Percentiles rank a stretch among this genome's conserved stretches.
These are phyloP conservation scores for Plasmopara halstedii DNA, from an alignment of 352 stramenopile genomes.

Conservation along the genomic window DNA sequence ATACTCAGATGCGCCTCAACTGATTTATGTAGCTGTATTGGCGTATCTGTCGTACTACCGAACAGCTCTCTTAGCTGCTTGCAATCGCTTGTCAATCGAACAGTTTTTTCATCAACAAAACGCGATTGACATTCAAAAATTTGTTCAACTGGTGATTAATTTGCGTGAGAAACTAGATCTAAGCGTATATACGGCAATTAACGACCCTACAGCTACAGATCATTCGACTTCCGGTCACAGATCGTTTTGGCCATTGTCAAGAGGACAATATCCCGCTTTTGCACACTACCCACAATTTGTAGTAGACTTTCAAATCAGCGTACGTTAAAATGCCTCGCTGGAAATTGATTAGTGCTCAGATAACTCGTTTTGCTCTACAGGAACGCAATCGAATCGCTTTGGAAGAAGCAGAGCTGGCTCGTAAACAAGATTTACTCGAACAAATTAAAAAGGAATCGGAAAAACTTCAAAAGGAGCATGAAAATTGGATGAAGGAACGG, in stretches of 20 bases:
- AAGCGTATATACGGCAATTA: slow-evolving; percentile 18
- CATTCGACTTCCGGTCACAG: not conserved
- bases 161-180: slow-evolving; percentile 34
- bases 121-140: slow-evolving; percentile 61
- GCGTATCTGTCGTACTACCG: slow-evolving; percentile 72
- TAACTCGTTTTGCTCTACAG: slow-evolving; percentile 20
- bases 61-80: slow-evolving; percentile 41
- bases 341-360: not conserved
- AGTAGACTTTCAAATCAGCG: slow-evolving; percentile 79
- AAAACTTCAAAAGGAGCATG: slow-evolving; percentile 51
- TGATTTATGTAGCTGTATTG: slow-evolving; percentile 59
- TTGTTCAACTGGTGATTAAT: slow-evolving; percentile 62
- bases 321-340: slow-evolving; percentile 24
- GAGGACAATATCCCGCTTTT: slow-evolving; percentile 75
- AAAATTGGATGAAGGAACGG: slow-evolving; percentile 60
- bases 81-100: slow-evolving; percentile 57
- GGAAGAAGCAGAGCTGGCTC: slow-evolving; percentile 54
- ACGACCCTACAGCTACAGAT: slow-evolving; percentile 2
- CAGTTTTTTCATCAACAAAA: slow-evolving; percentile 86
- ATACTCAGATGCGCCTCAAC: slow-evolving; percentile 47
- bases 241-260: slow-evolving; percentile 50
- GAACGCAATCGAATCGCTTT: slow-evolving; percentile 76
- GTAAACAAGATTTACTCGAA: slow-evolving; percentile 57
- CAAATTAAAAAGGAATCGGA: slow-evolving; percentile 44
- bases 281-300: slow-evolving; percentile 69